Conservation (phyloP, 2,329 filamentous ascomycete species). For the Monilinia fructicola region DNA sequence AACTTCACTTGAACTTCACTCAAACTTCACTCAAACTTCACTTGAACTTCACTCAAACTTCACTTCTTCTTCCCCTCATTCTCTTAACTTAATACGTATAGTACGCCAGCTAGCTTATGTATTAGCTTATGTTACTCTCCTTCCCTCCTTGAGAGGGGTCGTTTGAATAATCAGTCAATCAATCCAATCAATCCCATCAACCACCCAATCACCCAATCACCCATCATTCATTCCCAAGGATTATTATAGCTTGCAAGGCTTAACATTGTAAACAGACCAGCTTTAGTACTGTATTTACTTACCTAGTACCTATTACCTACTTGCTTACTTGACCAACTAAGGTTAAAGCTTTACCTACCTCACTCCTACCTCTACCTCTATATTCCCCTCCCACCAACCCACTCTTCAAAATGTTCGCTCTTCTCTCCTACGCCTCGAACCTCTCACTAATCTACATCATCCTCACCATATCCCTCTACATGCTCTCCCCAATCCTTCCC, state of each 20-base stretch:
- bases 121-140: conserved; percentile 30
- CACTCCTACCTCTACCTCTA: too few species aligned
- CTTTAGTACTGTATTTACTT: too few species aligned
- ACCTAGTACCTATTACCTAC: too few species aligned
- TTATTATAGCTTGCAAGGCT: neutral
- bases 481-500: conserved; percentile 58
- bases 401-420: conserved; percentile 33
- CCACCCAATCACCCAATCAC: neutral
- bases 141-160: conserved; percentile 38
- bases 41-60: neutral
- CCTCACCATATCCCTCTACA: conserved; percentile 58
- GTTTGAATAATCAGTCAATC: neutral
- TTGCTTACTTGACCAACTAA: neutral
- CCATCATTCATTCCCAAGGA: neutral
- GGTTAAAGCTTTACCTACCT: neutral
- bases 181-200: too few species aligned
- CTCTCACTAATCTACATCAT: conserved; percentile 53
- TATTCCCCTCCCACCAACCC: neutral
- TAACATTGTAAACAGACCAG: neutral
- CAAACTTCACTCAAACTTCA: neutral
- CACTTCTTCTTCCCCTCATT: conserved; percentile 16
- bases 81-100: neutral
- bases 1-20: too few species aligned
- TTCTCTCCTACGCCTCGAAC: conserved; percentile 44
- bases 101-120: too few species aligned